Evolutionary conservation across 2,329 filamentous ascomycete genomes (phyloP).

Genomic region (Volutella citrinella): DNA sequence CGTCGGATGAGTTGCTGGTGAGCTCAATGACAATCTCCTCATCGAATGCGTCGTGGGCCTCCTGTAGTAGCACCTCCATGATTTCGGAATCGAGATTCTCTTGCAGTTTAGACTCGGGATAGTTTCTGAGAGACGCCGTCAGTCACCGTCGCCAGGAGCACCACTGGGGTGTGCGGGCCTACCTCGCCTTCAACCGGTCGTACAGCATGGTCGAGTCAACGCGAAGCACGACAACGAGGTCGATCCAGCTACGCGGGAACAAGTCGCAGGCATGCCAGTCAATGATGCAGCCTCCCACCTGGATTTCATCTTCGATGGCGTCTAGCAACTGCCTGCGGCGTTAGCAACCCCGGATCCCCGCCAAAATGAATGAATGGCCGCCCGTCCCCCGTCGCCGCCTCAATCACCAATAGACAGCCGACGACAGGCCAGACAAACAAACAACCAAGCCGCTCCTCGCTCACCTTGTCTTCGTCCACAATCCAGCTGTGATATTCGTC

Average conservation of each 20-base stretch:
- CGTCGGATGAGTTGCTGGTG: slow-evolving; percentile 73
- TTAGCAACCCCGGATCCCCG: no score
- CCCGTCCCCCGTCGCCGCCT: background rate
- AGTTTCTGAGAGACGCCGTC: slow-evolving; percentile 53
- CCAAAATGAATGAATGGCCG: slow-evolving; percentile 7
- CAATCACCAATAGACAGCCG: background rate
- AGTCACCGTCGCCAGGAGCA: slow-evolving; percentile 1
- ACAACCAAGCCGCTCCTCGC: no score
- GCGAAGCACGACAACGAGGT: slow-evolving; percentile 87
- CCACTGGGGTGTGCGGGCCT: slow-evolving; percentile 13
- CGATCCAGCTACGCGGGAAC: slow-evolving; percentile 90
- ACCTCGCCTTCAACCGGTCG: slow-evolving; percentile 77
- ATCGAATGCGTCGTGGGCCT: slow-evolving; percentile 83
- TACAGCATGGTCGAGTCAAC: slow-evolving; percentile 79
- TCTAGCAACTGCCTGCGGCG: slow-evolving; percentile 68
- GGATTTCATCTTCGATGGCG: slow-evolving; percentile 77
- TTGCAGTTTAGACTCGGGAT: slow-evolving; percentile 82
- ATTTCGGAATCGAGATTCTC: slow-evolving; percentile 98
- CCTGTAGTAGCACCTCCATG: slow-evolving; percentile 89
- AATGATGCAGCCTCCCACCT: slow-evolving; percentile 79
- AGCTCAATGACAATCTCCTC: slow-evolving; percentile 87
- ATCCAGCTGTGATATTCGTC: slow-evolving; percentile 85
- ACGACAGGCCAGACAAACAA: no score
- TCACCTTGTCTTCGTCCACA: slow-evolving; percentile 92
- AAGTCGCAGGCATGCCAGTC: slow-evolving; percentile 98